A percentile compares a stretch with the other conserved stretches of the same genome.
Evolutionary conservation across 306 rosid species (phyloP).

Genomic region (Fragaria iinumae): DNA sequence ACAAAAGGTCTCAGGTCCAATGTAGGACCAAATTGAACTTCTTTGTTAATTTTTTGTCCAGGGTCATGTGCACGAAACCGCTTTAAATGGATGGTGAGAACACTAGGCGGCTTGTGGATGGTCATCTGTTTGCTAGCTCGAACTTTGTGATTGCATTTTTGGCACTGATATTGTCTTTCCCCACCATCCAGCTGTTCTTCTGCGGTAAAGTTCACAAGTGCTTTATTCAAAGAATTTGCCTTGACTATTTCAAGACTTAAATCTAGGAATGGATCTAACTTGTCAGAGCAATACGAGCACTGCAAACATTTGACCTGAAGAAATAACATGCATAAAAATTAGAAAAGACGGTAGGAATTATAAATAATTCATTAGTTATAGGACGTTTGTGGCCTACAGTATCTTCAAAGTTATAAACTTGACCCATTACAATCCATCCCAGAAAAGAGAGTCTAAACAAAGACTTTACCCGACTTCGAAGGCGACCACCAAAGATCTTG

Average conservation of each 20-base stretch:
- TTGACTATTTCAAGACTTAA: slow-evolving; percentile 86
- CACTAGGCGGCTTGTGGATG: slow-evolving; percentile 86
- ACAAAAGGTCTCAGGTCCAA: slow-evolving; percentile 81
- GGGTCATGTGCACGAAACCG: slow-evolving; percentile 77
- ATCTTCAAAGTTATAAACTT: slow-evolving; percentile 5
- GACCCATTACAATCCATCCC: neutral
- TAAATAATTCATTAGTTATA: neutral
- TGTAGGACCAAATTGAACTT: slow-evolving; percentile 63
- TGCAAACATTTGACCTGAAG: slow-evolving; percentile 87
- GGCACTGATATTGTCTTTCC: slow-evolving; percentile 84
- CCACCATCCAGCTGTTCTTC: slow-evolving; percentile 93
- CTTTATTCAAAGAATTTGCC: slow-evolving; percentile 84
- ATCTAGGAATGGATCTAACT: slow-evolving; percentile 90
- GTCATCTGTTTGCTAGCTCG: slow-evolving; percentile 86
- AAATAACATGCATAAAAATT: slow-evolving; percentile 11
- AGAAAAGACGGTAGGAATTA: neutral
- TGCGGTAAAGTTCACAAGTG: slow-evolving; percentile 77
- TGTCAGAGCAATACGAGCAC: slow-evolving; percentile 82
- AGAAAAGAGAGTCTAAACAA: neutral
- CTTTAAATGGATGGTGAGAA: slow-evolving; percentile 81
- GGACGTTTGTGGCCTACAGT: neutral
- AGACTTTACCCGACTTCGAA: slow-evolving; percentile 76
- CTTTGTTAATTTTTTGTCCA: slow-evolving; percentile 76
- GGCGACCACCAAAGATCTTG: slow-evolving; percentile 93
- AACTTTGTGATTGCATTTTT: slow-evolving; percentile 92